Conservation (phyloP, 768 basidiomycete genomes). For the Roridomyces roridus region DNA sequence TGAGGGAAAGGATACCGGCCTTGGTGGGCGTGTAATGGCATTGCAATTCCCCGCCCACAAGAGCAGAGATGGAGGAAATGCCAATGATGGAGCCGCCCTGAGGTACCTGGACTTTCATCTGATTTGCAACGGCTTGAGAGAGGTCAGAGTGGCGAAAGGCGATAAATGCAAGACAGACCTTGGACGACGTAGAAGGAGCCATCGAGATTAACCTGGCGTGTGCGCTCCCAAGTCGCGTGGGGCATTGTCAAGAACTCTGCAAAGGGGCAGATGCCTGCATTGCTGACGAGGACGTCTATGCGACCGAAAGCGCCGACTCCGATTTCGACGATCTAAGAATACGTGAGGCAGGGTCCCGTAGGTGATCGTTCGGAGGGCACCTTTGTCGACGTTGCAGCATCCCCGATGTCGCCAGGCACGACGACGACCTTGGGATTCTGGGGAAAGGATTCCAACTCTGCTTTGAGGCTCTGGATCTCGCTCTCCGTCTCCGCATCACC, state of each 20-base stretch:
- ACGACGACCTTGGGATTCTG: conserved; percentile 46
- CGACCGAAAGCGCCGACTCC: conserved; percentile 66
- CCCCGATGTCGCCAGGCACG: conserved; percentile 72
- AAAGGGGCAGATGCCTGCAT: conserved; percentile 77
- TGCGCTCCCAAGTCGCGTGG: conserved; percentile 63
- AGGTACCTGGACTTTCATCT: conserved; percentile 72
- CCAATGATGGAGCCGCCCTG: conserved; percentile 79
- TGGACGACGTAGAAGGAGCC: conserved; percentile 77
- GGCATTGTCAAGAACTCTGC: conserved; percentile 77
- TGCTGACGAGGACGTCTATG: conserved; percentile 59
- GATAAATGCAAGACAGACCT: conserved; percentile 40
- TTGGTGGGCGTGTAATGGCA: conserved; percentile 84
- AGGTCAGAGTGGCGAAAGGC: conserved; percentile 10
- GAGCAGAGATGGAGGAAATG: conserved; percentile 79
- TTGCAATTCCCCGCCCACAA: conserved; percentile 78
- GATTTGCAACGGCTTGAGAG: conserved; percentile 65
- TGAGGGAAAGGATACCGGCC: conserved; percentile 76
- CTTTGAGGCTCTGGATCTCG: conserved; percentile 53
- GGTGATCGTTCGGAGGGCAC: conserved; percentile 36
- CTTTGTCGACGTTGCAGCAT: conserved; percentile 58
- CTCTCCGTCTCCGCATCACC: conserved; percentile 60
- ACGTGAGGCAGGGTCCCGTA: not conserved
- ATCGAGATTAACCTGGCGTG: conserved; percentile 75
- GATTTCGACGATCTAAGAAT: conserved; percentile 62
- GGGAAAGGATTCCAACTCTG: conserved; percentile 45